Percentiles rank a stretch among this genome's conserved stretches.
phyloP scores from a whole-genome alignment of 345 rosid species.

The Salix arbutifolia region DNA sequence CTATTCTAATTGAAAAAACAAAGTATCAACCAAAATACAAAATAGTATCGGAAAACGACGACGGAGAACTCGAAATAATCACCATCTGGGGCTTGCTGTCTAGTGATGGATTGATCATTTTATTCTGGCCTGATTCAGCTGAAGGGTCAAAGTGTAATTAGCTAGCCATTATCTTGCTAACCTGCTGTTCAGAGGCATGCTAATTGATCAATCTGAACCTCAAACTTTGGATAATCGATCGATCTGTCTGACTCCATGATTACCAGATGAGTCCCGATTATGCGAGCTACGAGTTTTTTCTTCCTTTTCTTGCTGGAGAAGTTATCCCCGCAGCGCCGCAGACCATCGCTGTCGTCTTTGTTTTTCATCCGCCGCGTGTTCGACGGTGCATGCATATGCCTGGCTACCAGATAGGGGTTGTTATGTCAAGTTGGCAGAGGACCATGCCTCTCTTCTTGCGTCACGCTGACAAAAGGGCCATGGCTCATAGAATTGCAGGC shows the following conservation, averaged over 20 bases:
- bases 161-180: neutral
- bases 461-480: neutral
- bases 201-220: neutral
- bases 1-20: too few relatives aligned
- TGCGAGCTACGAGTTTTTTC: neutral
- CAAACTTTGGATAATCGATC: neutral
- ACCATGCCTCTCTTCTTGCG: neutral
- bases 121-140: neutral
- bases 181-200: neutral
- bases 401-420: neutral
- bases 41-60: too few relatives aligned
- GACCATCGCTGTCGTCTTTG: neutral
- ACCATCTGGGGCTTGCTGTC: neutral
- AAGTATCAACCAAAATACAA: too few relatives aligned
- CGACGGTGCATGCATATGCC: neutral
- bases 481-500: neutral
- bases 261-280: neutral
- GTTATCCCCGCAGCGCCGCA: neutral
- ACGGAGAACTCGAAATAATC: neutral
- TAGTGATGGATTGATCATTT: neutral
- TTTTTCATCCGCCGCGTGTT: neutral
- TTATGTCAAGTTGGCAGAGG: neutral
- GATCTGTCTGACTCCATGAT: neutral
- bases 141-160: neutral
- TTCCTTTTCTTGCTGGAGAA: too few relatives aligned